phyloP scores from a whole-genome alignment of 345 rosid species.

The Moricandia arvensis region DNA sequence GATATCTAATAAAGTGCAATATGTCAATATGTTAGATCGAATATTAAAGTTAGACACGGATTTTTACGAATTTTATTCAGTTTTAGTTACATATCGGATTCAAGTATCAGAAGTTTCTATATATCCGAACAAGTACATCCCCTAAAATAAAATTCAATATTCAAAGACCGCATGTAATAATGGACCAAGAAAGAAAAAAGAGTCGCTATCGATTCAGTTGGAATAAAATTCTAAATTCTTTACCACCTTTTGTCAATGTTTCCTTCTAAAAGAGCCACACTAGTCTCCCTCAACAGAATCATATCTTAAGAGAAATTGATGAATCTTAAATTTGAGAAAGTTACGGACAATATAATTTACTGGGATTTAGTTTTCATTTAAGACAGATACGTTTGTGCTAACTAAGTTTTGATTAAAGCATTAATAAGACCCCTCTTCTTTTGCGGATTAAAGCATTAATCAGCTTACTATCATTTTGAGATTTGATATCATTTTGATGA shows the following conservation, averaged over 20 bases:
- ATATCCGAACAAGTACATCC: not conserved
- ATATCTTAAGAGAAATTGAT: constrained; percentile 1
- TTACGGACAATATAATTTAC: not conserved
- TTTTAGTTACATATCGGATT: not conserved
- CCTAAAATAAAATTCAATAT: not conserved
- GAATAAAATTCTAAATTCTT: constrained; percentile 8
- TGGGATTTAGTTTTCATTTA: not conserved
- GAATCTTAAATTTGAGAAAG: not conserved
- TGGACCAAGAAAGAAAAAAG: constrained; percentile 9
- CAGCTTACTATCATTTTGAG: not conserved
- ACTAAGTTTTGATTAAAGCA: not conserved
- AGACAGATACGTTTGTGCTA: not conserved
- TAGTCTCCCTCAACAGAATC: not conserved
- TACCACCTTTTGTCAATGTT: not conserved
- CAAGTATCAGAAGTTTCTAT: not conserved
- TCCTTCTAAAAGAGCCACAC: not conserved
- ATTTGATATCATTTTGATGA: not conserved
- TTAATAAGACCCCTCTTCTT: not conserved
- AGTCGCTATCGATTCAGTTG: not conserved
- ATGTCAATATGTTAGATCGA: not conserved
- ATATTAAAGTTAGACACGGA: not conserved
- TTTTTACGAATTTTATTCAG: not conserved
- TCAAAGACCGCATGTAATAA: constrained; percentile 6
- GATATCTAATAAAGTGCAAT: not conserved
- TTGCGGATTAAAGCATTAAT: constrained; percentile 7